A percentile compares a stretch with the other conserved stretches of the same genome.
Evolutionary conservation across 371 early-diverging fungal species (phyloP).

Genomic region (Actinomortierella wolfii): DNA sequence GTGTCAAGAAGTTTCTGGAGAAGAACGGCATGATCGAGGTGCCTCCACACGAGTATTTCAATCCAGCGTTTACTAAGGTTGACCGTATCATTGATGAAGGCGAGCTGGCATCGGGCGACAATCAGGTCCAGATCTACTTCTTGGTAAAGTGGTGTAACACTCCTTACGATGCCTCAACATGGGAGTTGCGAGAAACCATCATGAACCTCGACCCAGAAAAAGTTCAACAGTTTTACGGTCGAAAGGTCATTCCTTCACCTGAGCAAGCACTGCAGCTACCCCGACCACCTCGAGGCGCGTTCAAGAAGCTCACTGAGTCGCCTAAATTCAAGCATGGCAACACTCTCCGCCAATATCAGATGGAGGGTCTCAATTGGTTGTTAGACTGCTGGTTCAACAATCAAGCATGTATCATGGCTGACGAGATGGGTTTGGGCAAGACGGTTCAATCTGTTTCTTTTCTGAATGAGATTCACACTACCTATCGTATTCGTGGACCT

Average conservation of each 20-base stretch:
- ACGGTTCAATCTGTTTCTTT: slow-evolving; percentile 84
- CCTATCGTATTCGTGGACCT: slow-evolving; percentile 65
- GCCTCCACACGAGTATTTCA: slow-evolving; percentile 54
- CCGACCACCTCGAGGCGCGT: slow-evolving; percentile 59
- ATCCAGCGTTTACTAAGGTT: slow-evolving; percentile 58
- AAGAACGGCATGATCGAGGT: slow-evolving; percentile 53
- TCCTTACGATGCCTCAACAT: slow-evolving; percentile 90
- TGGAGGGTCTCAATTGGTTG: slow-evolving; percentile 79
- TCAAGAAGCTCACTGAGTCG: slow-evolving; percentile 67
- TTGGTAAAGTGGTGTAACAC: slow-evolving; percentile 92
- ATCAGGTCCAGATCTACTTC: slow-evolving; percentile 69
- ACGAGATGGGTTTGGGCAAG: slow-evolving; percentile 89
- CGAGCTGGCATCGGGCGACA: slow-evolving; percentile 60
- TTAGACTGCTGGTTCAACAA: slow-evolving; percentile 72
- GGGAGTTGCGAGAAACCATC: slow-evolving; percentile 82
- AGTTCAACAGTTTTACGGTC: slow-evolving; percentile 52
- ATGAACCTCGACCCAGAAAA: slow-evolving; percentile 51
- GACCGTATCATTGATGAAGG: slow-evolving; percentile 91
- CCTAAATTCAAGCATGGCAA: slow-evolving; percentile 75
- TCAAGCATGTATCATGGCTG: slow-evolving; percentile 80
- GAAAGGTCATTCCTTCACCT: slow-evolving; percentile 55
- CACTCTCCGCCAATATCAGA: slow-evolving; percentile 70
- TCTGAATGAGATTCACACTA: slow-evolving; percentile 68
- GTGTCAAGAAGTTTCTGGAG: slow-evolving; percentile 78
- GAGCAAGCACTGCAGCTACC: slow-evolving; percentile 51